Conservation (phyloP, 768 basidiomycete genomes). For the Tricholoma saponaceum region DNA sequence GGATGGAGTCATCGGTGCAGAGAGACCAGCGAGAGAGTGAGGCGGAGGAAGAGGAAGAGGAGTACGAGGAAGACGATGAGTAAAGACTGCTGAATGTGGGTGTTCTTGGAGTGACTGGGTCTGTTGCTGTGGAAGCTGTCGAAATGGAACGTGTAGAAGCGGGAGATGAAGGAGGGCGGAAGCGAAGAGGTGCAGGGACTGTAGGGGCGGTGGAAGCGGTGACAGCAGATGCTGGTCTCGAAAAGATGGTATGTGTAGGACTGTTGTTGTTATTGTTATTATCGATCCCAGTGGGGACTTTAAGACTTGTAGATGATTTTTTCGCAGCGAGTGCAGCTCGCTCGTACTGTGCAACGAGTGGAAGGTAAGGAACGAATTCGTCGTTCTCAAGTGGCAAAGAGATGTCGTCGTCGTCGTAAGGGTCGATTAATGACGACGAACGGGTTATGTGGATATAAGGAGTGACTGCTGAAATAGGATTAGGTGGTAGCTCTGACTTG, state of each 20-base stretch:
- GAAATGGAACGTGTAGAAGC: not conserved
- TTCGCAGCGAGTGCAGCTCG: not conserved
- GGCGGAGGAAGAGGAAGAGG: not conserved
- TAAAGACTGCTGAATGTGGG: not conserved
- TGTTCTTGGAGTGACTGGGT: not conserved
- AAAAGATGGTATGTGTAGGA: constrained; percentile 6
- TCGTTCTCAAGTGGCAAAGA: not conserved
- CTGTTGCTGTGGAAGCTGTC: not conserved
- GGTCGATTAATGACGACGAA: constrained; percentile 5
- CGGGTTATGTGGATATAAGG: constrained; percentile 2
- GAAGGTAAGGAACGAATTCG: constrained; percentile 13
- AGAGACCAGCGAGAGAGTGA: constrained; percentile 10
- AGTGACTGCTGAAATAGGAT: constrained; percentile 9
- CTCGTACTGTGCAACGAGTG: constrained; percentile 13
- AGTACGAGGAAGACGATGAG: not conserved
- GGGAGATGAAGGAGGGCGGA: not conserved
- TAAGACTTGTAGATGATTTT: not conserved
- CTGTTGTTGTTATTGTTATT: not conserved
- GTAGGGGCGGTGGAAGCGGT: constrained; percentile 8
- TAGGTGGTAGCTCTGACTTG: constrained; percentile 1
- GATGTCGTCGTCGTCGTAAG: constrained; percentile 2
- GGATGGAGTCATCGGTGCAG: constrained; percentile 12
- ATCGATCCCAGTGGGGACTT: not conserved
- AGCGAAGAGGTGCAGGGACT: not conserved
- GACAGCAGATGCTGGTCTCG: constrained; percentile 12